Percentiles rank a stretch among this genome's conserved stretches.
These are phyloP conservation scores for Cyanodermella asteris DNA, from an alignment of 2,329 filamentous ascomycete species.

Conservation along the genomic window DNA sequence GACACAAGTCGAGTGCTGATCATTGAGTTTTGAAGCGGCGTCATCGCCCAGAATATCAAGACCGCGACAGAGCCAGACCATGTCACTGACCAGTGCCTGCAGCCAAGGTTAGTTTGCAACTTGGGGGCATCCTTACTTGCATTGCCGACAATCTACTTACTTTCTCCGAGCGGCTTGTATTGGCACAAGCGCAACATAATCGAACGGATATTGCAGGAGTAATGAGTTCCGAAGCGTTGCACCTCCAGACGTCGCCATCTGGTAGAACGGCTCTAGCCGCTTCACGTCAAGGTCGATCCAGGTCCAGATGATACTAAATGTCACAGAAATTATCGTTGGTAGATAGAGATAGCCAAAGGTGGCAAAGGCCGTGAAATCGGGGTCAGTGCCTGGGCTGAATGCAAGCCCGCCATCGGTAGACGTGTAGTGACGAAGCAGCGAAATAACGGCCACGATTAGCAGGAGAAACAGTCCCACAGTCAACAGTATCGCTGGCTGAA, in stretches of 20 bases:
- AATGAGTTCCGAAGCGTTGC: constrained; percentile 25
- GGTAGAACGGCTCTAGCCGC: constrained; percentile 37
- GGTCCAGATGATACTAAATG: constrained; percentile 34
- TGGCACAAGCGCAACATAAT: constrained; percentile 23
- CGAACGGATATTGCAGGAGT: constrained; percentile 31
- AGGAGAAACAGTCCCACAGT: too few species aligned
- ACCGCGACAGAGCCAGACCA: constrained; percentile 26
- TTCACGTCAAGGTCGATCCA: constrained; percentile 40
- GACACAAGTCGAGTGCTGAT: too few species aligned
- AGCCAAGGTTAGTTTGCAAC: too few species aligned
- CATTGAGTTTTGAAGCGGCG: constrained; percentile 34
- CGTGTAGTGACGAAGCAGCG: too few species aligned
- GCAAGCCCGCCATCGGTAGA: constrained; percentile 24
- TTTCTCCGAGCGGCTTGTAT: constrained; percentile 16
- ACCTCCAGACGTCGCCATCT: constrained; percentile 27
- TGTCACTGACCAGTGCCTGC: constrained; percentile 32
- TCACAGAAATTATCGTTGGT: constrained; percentile 30
- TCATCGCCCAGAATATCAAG: constrained; percentile 32
- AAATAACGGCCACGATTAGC: too few species aligned
- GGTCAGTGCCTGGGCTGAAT: constrained; percentile 16
- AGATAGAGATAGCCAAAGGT: constrained; percentile 27
- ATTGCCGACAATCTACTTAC: constrained; percentile 7
- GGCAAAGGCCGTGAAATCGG: constrained; percentile 16
- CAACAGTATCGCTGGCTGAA: too few species aligned
- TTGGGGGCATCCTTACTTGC: too few species aligned